Conservation (phyloP, 129 eudicot genomes). For the Artemisia tridentata region DNA sequence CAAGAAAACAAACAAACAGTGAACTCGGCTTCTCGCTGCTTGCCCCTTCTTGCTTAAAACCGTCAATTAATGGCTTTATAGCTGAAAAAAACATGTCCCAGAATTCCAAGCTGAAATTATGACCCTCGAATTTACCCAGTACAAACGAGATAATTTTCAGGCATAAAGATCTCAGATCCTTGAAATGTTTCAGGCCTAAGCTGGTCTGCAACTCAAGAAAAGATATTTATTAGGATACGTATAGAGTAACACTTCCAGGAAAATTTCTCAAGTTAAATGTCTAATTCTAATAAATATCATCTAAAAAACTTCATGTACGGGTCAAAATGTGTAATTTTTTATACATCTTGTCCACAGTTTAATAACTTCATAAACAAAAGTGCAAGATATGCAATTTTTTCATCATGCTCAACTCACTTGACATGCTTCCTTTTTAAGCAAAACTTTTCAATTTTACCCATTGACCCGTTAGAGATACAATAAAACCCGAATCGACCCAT, state of each 20-base stretch:
- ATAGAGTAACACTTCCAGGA: slow-evolving; percentile 11
- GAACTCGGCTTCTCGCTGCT: slow-evolving; percentile 92
- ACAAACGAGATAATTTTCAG: slow-evolving; percentile 63
- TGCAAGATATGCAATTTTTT: too few relatives aligned
- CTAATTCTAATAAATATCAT: slow-evolving; percentile 9
- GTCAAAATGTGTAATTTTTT: background rate
- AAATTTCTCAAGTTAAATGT: background rate
- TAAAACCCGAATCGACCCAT: background rate
- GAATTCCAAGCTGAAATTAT: slow-evolving; percentile 63
- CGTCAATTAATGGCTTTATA: slow-evolving; percentile 58
- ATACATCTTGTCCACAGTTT: too few relatives aligned
- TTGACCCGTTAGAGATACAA: background rate
- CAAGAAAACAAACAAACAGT: slow-evolving; percentile 82
- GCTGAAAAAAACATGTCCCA: slow-evolving; percentile 82
- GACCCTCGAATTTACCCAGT: slow-evolving; percentile 60
- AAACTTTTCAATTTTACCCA: background rate
- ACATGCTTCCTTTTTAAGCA: background rate
- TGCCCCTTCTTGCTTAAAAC: slow-evolving; percentile 83
- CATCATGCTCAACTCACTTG: background rate
- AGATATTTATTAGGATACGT: slow-evolving; percentile 25
- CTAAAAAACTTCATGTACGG: background rate
- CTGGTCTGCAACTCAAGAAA: slow-evolving; percentile 46
- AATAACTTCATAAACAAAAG: too few relatives aligned
- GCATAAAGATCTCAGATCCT: slow-evolving; percentile 88
- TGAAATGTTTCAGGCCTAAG: slow-evolving; percentile 50